Percentiles rank a stretch among this genome's conserved stretches.
Conservation (phyloP, 2,329 filamentous ascomycete species). For the Sordariomycetes sp. region DNA sequence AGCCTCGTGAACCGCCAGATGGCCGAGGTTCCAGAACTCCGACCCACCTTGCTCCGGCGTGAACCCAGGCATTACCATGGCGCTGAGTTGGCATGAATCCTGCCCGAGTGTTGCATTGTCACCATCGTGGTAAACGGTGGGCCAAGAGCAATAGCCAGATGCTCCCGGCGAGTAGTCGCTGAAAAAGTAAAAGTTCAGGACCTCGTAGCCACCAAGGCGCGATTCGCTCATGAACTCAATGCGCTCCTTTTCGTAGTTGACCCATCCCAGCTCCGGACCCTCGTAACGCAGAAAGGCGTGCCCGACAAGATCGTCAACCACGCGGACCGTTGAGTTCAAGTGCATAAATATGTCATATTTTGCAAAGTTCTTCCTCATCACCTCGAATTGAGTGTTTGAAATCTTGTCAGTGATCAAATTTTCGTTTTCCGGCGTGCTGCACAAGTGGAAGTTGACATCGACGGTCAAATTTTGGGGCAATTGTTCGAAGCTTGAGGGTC, state of each 20-base stretch:
- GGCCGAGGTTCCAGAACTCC: slow-evolving; percentile 5
- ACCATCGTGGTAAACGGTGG: slow-evolving; percentile 9
- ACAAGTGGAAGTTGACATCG: slow-evolving; percentile 15
- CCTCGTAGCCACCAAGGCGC: slow-evolving; percentile 29
- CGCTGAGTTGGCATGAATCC: slow-evolving; percentile 23
- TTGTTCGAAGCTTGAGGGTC: neutral
- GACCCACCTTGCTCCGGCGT: slow-evolving; percentile 10
- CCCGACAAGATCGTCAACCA: slow-evolving; percentile 12
- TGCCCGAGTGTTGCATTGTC: slow-evolving; percentile 14
- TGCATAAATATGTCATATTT: slow-evolving; percentile 12
- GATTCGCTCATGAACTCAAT: slow-evolving; percentile 24
- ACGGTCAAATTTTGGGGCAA: slow-evolving; percentile 12
- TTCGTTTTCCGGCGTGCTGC: slow-evolving; percentile 13
- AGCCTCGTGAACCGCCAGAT: slow-evolving; percentile 27
- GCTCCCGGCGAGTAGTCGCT: slow-evolving; percentile 6
- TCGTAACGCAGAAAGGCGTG: slow-evolving; percentile 12
- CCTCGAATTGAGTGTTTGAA: slow-evolving; percentile 10
- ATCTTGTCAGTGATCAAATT: slow-evolving; percentile 31
- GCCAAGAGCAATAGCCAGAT: slow-evolving; percentile 33
- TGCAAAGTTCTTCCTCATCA: slow-evolving; percentile 11
- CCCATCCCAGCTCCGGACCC: slow-evolving; percentile 11
- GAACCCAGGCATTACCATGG: slow-evolving; percentile 7
- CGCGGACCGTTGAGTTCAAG: slow-evolving; percentile 13
- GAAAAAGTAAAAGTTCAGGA: slow-evolving; percentile 18
- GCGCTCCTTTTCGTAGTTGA: slow-evolving; percentile 22